Conservation (phyloP, 257 asterid species). For the Echium plantagineum region DNA sequence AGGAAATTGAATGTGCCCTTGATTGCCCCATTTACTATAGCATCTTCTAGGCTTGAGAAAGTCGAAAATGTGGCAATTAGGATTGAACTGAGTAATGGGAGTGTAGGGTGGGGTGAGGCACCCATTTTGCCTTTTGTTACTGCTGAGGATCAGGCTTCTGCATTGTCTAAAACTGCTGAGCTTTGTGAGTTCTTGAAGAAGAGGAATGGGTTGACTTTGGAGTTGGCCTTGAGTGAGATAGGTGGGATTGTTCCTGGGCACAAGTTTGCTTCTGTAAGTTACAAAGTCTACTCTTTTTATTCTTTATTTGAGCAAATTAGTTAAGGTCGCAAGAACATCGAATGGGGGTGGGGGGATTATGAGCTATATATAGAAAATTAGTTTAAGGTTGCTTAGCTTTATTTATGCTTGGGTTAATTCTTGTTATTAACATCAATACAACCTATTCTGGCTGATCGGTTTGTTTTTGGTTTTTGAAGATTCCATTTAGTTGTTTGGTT, state of each 20-base stretch:
- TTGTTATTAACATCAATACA: too few species aligned
- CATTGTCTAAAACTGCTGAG: constrained; percentile 46
- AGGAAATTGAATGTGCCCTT: constrained; percentile 68
- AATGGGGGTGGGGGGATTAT: too few species aligned
- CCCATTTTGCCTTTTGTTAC: constrained; percentile 83
- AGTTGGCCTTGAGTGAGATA: constrained; percentile 31
- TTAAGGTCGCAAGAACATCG: background rate
- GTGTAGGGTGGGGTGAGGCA: constrained; percentile 90
- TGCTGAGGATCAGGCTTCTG: constrained; percentile 75
- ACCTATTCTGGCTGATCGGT: background rate
- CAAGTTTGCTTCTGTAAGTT: constrained; percentile 73
- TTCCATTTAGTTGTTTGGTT: too few species aligned
- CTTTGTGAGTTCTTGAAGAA: constrained; percentile 48
- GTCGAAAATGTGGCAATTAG: constrained; percentile 78
- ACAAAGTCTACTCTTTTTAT: background rate
- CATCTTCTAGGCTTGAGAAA: constrained; percentile 51
- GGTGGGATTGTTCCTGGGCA: constrained; percentile 60
- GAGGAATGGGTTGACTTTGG: constrained; percentile 39
- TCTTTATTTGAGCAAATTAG: background rate
- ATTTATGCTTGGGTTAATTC: too few species aligned
- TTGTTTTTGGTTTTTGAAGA: too few species aligned
- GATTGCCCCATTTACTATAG: constrained; percentile 66
- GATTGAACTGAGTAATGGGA: constrained; percentile 58
- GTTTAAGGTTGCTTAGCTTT: too few species aligned
- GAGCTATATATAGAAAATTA: too few species aligned